Percentiles rank a stretch among this genome's conserved stretches.
Evolutionary conservation across 2,329 filamentous ascomycete species (phyloP).

Genomic region (Rasamsonia emersonii): DNA sequence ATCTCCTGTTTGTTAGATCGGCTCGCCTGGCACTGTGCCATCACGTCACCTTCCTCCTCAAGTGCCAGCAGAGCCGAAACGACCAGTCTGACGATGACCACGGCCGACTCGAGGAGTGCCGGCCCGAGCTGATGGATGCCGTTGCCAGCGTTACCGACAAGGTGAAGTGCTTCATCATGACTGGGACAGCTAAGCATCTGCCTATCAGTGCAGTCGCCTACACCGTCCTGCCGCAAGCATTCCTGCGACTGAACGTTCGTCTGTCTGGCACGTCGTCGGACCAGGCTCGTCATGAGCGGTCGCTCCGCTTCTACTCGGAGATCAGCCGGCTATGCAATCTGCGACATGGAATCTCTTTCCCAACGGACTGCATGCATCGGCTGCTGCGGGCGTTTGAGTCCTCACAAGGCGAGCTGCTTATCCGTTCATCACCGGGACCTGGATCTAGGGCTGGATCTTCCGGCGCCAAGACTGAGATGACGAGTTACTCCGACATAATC

Average conservation of each 20-base stretch:
- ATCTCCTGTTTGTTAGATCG: neutral
- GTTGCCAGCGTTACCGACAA: neutral
- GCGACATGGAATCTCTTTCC: no score
- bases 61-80: neutral
- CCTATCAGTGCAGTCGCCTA: slow-evolving; percentile 1
- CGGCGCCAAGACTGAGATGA: no score
- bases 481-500: no score
- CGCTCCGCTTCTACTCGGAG: no score
- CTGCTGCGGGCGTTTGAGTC: no score
- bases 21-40: slow-evolving; percentile 2
- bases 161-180: neutral
- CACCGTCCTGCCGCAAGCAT: neutral
- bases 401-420: no score
- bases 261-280: no score
- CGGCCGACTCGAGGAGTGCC: neutral
- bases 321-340: no score
- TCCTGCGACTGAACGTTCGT: neutral
- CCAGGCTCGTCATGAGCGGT: no score
- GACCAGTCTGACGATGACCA: neutral
- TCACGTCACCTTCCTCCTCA: neutral
- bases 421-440: no score
- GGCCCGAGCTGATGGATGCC: neutral
- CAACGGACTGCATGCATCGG: no score
- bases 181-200: neutral
- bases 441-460: no score